Base-by-base conservation (phyloP, 257 asterid genomes). In the Nemophila menziesii region DNA sequence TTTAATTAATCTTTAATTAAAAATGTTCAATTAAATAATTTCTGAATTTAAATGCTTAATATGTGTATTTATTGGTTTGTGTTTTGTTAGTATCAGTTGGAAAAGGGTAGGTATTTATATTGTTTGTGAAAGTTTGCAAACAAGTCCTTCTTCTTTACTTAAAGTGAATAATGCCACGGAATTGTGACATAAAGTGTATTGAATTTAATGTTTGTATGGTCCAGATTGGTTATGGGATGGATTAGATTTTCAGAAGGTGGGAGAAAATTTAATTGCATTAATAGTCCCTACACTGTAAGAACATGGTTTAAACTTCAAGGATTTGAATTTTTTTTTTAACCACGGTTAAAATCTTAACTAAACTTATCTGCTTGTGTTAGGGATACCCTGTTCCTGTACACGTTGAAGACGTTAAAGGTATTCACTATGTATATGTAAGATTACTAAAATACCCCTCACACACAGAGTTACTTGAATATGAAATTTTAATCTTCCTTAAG, bases 201-300 rank as follows among this genome's bases (percentile, higher is more conserved):
- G 6, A 16, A 37, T 38, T n/a, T 11, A n/a, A n/a, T 20, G 45
- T 33, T 21, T 29, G 23, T 27, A 2, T 48, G 47, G 22, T 61
- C 51, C 42, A 87, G 97, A 62, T 60, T 87, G 82, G 92, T 87
- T 46, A 87, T 87, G 97, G 97, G 97, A 15, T 87, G 97, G 93
- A 67, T 87, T 60, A 72, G 75, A 65, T 87, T 79, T 67, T 26
- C 71, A 9, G 95, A 79, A 69, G 77, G 74, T 48, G 86, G 74
- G 75, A 79, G 95, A 75, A 75, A 58, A 71, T 77, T 77, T 73
- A 92, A 87, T 63, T 87, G 97, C 71, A 77, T 82, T 43, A 68
- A 71, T 68, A 64, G 61, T 58, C 93, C 77, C 47, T 69, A 82
- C 66, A 71, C 55, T 52, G 97, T 87, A 70, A 71, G 78, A 45